Conservation (phyloP, 2,329 filamentous ascomycete species). For the Rhynchosporium agropyri region DNA sequence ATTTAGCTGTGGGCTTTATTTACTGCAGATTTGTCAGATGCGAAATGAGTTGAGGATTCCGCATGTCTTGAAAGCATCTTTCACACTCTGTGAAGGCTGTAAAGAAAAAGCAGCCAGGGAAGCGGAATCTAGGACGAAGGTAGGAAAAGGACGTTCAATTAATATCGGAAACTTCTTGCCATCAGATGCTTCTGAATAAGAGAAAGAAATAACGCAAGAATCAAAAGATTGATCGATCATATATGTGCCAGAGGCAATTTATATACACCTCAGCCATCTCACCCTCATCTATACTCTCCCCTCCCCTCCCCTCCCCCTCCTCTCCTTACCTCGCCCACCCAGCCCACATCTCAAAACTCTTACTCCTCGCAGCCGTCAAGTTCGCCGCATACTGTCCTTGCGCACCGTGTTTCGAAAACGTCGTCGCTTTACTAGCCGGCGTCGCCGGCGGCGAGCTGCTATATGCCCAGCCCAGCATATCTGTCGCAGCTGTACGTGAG, state of each 20-base stretch:
- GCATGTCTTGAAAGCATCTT: too few relatives aligned
- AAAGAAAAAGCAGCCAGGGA: too few relatives aligned
- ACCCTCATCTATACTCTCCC: not conserved
- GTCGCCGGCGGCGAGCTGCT: conserved; percentile 22
- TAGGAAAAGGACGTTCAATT: too few relatives aligned
- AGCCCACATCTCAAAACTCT: conserved; percentile 25
- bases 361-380: conserved; percentile 21
- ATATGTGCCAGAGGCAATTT: not conserved
- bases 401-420: conserved; percentile 22
- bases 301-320: too few relatives aligned
- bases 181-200: too few relatives aligned
- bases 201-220: too few relatives aligned
- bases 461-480: conserved; percentile 26
- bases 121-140: too few relatives aligned
- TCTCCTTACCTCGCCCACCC: conserved; percentile 14
- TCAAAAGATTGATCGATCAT: not conserved
- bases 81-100: too few relatives aligned
- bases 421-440: conserved; percentile 18
- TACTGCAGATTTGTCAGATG: too few relatives aligned
- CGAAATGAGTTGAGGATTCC: too few relatives aligned
- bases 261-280: not conserved
- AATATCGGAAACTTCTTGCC: too few relatives aligned
- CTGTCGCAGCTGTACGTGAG: conserved; percentile 15
- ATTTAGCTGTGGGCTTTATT: too few relatives aligned
- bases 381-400: conserved; percentile 24